Conservation (phyloP, 1,284 basidiomycete genomes). For the Ganoderma boninense region DNA sequence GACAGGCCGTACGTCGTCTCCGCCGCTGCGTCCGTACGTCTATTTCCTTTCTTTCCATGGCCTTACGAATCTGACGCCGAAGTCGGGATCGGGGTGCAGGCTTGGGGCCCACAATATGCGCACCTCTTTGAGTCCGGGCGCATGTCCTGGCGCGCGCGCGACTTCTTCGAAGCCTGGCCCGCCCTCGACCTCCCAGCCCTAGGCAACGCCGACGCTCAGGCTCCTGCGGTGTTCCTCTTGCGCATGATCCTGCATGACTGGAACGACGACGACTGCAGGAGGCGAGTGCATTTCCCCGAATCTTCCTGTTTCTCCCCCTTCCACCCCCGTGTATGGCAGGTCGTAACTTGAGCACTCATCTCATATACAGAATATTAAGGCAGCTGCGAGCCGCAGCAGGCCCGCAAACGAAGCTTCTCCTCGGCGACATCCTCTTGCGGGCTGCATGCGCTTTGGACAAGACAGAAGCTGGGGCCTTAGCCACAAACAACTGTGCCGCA, state of each 20-base stretch:
- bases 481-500: slow-evolving; percentile 3
- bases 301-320: too few relatives aligned
- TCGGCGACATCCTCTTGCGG: slow-evolving; percentile 71
- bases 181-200: slow-evolving; percentile 15
- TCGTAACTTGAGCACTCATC: too few relatives aligned
- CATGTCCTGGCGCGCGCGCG: slow-evolving; percentile 54
- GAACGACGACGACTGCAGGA: slow-evolving; percentile 55
- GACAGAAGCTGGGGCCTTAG: not conserved
- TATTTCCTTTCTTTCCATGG: not conserved
- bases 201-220: not conserved
- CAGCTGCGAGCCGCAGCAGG: slow-evolving; percentile 38
- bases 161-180: slow-evolving; percentile 63
- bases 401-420: slow-evolving; percentile 59
- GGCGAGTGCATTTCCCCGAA: slow-evolving; percentile 4
- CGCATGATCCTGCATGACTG: slow-evolving; percentile 77
- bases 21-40: slow-evolving; percentile 49
- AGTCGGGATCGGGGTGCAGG: slow-evolving; percentile 37
- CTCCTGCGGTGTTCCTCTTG: slow-evolving; percentile 63
- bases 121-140: slow-evolving; percentile 34
- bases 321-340: too few relatives aligned
- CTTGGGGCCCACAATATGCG: slow-evolving; percentile 34
- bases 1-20: slow-evolving; percentile 69
- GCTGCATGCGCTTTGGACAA: slow-evolving; percentile 54
- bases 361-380: slow-evolving; percentile 34
- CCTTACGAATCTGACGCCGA: not conserved